A percentile compares a stretch with the other conserved stretches of the same genome.
Conservation (phyloP, 352 stramenopile species). For the Globisporangium spinosum region DNA sequence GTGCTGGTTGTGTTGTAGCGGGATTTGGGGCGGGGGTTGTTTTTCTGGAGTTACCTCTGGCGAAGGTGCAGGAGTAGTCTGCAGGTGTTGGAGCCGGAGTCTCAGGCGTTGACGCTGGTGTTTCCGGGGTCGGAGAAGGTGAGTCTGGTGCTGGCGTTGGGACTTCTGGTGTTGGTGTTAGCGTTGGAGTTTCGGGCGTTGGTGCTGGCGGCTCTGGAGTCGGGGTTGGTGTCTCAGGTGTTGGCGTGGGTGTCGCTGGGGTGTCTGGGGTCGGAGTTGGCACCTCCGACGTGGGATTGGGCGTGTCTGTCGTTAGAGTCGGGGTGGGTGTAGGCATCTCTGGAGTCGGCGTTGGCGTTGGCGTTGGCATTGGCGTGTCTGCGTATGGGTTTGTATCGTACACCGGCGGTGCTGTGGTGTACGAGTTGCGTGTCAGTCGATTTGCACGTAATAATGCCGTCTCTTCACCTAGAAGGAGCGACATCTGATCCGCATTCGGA, state of each 20-base stretch:
- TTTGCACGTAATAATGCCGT: background rate
- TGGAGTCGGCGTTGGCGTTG: background rate
- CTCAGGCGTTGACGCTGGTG: background rate
- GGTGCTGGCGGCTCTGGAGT: background rate
- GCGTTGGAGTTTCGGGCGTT: background rate
- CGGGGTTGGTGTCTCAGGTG: background rate
- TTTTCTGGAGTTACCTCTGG: background rate
- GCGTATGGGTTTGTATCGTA: background rate
- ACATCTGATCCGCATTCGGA: background rate
- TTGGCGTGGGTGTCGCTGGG: background rate
- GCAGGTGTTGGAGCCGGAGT: background rate
- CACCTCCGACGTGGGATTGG: background rate
- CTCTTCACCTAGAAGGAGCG: background rate
- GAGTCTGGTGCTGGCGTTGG: background rate
- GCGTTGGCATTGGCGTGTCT: background rate
- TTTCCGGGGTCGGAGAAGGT: background rate
- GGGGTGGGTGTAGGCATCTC: background rate
- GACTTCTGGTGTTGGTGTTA: background rate
- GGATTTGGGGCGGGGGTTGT: background rate
- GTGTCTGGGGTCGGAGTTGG: background rate
- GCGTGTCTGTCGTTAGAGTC: background rate
- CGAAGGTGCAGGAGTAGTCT: background rate
- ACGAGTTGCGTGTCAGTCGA: background rate
- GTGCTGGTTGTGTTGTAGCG: background rate
- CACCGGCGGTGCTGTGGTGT: background rate